These are phyloP conservation scores for Adansonia rubrostipa DNA, from an alignment of 441 rosid species.

Conservation along the genomic window DNA sequence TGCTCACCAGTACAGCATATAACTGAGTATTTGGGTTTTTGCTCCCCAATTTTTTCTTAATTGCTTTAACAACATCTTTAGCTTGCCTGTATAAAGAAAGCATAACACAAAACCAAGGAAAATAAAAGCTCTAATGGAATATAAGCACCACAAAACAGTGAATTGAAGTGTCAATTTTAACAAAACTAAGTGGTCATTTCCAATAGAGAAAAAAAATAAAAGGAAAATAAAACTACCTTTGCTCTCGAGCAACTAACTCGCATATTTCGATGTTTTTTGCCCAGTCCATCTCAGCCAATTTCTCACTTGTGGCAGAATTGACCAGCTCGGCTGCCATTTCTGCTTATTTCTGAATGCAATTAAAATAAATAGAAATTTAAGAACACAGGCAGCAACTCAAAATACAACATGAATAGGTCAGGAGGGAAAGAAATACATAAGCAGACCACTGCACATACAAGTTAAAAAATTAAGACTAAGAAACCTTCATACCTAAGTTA, in stretches of 20 bases:
- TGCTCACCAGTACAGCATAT: conserved; percentile 82
- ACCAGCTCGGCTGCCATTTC: conserved; percentile 94
- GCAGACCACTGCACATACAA: neutral
- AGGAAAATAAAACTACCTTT: conserved; percentile 48
- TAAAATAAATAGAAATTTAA: neutral
- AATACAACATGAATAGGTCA: conserved; percentile 7
- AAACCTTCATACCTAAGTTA: neutral
- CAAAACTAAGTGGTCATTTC: neutral
- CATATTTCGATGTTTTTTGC: conserved; percentile 86
- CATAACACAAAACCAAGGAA: conserved; percentile 18
- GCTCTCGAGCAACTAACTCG: conserved; percentile 79
- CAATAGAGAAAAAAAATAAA: neutral
- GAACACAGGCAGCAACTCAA: neutral
- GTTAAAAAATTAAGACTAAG: neutral
- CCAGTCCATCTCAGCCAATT: conserved; percentile 89
- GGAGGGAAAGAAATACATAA: neutral
- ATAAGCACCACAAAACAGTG: neutral
- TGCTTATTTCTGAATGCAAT: conserved; percentile 28
- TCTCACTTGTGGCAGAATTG: conserved; percentile 78
- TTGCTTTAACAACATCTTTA: conserved; percentile 82
- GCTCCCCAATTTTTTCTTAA: conserved; percentile 86
- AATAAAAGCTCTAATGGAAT: neutral
- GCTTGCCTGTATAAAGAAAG: conserved; percentile 62
- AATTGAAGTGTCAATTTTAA: neutral
- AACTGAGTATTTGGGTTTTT: conserved; percentile 70